Conservation (phyloP, 371 early-diverging fungal genomes). For the Fennellomyces sp. region DNA sequence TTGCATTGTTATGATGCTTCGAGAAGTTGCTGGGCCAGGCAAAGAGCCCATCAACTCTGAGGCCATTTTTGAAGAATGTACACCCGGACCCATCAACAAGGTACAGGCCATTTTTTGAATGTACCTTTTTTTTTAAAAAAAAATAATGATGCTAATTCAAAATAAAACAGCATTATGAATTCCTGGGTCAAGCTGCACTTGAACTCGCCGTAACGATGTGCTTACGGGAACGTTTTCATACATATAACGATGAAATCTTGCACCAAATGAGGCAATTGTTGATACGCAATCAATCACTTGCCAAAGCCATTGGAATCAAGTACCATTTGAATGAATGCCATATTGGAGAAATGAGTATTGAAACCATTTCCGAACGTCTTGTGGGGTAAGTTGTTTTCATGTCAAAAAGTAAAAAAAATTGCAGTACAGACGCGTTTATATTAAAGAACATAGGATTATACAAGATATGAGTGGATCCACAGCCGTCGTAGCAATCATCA, state of each 20-base stretch:
- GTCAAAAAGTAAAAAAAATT: too few relatives aligned
- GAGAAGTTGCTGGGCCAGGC: background rate
- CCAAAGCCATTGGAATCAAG: background rate
- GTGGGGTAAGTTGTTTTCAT: too few relatives aligned
- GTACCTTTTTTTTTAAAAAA: background rate
- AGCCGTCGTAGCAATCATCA: background rate
- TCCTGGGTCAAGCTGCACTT: background rate
- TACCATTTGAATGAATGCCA: background rate
- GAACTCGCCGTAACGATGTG: background rate
- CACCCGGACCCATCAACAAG: background rate
- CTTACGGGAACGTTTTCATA: background rate
- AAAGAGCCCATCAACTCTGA: background rate
- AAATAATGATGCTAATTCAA: background rate
- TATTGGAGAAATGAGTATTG: background rate
- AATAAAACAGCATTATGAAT: constrained; percentile 3
- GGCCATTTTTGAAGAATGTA: background rate
- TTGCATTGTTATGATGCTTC: background rate
- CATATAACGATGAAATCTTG: background rate
- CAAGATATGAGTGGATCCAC: background rate
- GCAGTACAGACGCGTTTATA: too few relatives aligned
- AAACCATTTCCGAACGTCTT: background rate
- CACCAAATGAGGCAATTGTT: background rate
- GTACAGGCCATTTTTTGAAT: background rate
- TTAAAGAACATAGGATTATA: background rate
- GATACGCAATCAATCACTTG: background rate